A percentile compares a stretch with the other conserved stretches of the same genome.
Evolutionary conservation across 1,139 yeast species (phyloP).

Genomic region (Meyerozyma smithsonii): DNA sequence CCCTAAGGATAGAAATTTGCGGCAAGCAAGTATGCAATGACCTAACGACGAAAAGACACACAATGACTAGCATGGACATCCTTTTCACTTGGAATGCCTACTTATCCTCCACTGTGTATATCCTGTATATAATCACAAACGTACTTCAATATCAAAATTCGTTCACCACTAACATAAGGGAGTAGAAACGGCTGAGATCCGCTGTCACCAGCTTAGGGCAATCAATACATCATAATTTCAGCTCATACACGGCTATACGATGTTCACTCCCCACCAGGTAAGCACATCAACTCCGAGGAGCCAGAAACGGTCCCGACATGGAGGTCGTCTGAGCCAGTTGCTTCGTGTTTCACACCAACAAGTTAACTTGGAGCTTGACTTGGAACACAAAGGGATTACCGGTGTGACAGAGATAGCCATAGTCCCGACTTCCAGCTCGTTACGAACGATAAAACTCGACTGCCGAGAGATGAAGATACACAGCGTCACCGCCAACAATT

Average conservation of each 20-base stretch:
- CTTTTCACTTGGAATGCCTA: too few relatives aligned
- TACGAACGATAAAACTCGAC: conserved; percentile 65
- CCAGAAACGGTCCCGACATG: background rate
- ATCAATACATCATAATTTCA: background rate
- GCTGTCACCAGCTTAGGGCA: background rate
- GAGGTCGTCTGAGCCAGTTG: conserved; percentile 8
- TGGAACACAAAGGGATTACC: conserved; percentile 45
- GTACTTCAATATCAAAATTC: too few relatives aligned
- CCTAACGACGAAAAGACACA: too few relatives aligned
- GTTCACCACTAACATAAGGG: background rate
- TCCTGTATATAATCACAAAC: too few relatives aligned
- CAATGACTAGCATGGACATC: too few relatives aligned
- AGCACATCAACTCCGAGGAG: background rate
- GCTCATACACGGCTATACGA: background rate
- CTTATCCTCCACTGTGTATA: too few relatives aligned
- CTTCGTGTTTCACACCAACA: conserved; percentile 46
- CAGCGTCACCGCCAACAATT: conserved; percentile 56
- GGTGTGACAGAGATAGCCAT: conserved; percentile 85
- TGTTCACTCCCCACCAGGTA: background rate
- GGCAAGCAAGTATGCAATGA: too few relatives aligned
- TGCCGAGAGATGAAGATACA: conserved; percentile 72
- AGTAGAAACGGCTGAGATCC: background rate
- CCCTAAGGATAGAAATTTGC: background rate
- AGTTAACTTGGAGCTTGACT: conserved; percentile 62
- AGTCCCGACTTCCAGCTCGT: conserved; percentile 58